Evolutionary conservation across 345 rosid genomes (phyloP).

Genomic region (Pistacia atlantica): DNA sequence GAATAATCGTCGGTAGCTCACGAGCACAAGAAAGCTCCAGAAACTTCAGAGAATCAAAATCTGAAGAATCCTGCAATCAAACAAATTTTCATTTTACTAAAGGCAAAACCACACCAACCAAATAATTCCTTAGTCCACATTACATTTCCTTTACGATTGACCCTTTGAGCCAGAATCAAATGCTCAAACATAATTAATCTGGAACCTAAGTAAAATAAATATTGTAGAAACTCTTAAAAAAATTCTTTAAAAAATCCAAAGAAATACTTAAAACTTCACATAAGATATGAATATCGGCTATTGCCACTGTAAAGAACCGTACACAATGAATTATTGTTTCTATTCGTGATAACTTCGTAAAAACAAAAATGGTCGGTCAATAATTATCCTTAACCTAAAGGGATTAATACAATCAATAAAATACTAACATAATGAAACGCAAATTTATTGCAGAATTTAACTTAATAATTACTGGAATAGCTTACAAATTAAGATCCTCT

Average conservation of each 20-base stretch:
- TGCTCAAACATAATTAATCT: background rate
- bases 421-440: background rate
- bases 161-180: background rate
- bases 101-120: background rate
- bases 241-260: background rate
- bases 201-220: background rate
- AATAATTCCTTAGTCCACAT: background rate
- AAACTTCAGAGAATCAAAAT: slow-evolving; percentile 11
- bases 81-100: background rate
- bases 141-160: no score
- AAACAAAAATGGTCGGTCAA: no score
- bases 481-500: background rate
- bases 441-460: background rate
- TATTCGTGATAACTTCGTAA: no score
- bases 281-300: background rate
- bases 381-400: no score
- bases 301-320: background rate
- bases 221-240: background rate
- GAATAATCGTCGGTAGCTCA: background rate
- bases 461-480: no score
- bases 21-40: background rate
- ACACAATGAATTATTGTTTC: background rate
- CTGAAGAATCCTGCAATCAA: slow-evolving; percentile 21
- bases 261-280: no score
- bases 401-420: no score